Evolutionary conservation across 2,329 filamentous ascomycete genomes (phyloP), one percentile per base, ranked within the genome.

Genomic region (Neofusicoccum sp.): DNA sequence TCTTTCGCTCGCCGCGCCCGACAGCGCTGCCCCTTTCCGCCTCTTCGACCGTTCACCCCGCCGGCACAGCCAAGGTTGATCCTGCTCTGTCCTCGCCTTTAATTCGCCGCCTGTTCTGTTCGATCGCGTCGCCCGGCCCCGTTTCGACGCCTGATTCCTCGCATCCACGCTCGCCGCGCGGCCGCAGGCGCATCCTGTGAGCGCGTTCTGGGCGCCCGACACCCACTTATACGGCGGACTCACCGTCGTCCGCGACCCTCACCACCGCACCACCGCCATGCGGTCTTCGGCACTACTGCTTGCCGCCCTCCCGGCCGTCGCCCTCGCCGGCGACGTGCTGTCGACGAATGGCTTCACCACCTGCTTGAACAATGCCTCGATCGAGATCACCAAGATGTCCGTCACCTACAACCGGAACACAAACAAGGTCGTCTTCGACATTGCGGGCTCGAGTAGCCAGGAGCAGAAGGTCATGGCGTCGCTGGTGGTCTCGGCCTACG

Each of bases 401-500:
- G 89, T 97, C 65, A 81, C 85, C 69, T 98, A 96, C 79, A 86
- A 96, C 80, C 88, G 89, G 67, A 83, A 84, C 64, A 87, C 88
- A 65, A 88, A 90, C 73, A 85, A 84, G 54, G 84, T 98, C 65
- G 85, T 80, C 3, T 98, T 97, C 77, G 88, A 98, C 74, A 85
- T 97, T 28, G 86, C 88, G 37, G 95, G 94, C 65, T 87, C 85
- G 64, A 97, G 91, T 74, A 77, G 78, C 61, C 85, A 85, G 73
- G 77, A 84, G 68, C 92, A 95, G 75, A 93, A 97, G 68, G 92
- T 98, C 65, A 90, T 85, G 62, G 93, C 92, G 12, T 80, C 80
- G 14, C 81, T 98, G 64, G 84, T 86, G 28, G 90, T 97, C 43
- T 89, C 84, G 31, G 94, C 94, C 7, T 98, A 98, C 72, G 95